Conservation (phyloP, 2,329 filamentous ascomycete species). For the Pseudopyrenochaeta lycopersici region DNA sequence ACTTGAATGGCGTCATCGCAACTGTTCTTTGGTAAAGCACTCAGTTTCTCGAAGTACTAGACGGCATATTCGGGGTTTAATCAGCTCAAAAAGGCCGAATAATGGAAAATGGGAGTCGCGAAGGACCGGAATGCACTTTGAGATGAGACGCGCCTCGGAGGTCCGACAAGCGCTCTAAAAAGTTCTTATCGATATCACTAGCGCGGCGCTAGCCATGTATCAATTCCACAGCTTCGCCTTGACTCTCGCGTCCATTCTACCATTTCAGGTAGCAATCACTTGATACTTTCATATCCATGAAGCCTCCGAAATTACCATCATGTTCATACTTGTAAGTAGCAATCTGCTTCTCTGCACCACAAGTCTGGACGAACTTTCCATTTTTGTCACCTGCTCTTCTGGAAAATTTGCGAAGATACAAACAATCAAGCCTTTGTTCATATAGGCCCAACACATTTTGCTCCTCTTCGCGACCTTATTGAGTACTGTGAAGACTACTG, state of each 20-base stretch:
- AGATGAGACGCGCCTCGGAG: slow-evolving; percentile 20
- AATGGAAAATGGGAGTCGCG: too few species aligned
- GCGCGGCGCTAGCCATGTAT: slow-evolving; percentile 13
- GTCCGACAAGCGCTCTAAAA: slow-evolving; percentile 15
- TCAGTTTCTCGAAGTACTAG: neutral
- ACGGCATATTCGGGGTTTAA: neutral
- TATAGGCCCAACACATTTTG: too few species aligned
- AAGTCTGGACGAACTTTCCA: neutral
- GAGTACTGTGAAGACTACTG: neutral
- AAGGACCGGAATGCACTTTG: neutral
- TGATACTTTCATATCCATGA: slow-evolving; percentile 34
- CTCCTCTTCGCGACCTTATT: neutral
- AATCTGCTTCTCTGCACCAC: neutral
- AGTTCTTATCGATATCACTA: slow-evolving; percentile 31
- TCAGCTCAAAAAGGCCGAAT: neutral
- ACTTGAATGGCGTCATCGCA: slow-evolving; percentile 52
- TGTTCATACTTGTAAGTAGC: slow-evolving; percentile 52
- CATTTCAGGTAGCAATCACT: slow-evolving; percentile 23
- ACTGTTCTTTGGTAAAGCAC: neutral
- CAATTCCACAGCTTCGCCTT: slow-evolving; percentile 11
- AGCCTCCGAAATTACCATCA: slow-evolving; percentile 25
- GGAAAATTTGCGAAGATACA: slow-evolving; percentile 7
- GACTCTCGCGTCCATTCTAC: slow-evolving; percentile 5
- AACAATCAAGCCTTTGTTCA: too few species aligned
- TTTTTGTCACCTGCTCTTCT: neutral